These are phyloP conservation scores for Suillus weaverae DNA, from an alignment of 768 basidiomycete genomes.

Conservation along the genomic window DNA sequence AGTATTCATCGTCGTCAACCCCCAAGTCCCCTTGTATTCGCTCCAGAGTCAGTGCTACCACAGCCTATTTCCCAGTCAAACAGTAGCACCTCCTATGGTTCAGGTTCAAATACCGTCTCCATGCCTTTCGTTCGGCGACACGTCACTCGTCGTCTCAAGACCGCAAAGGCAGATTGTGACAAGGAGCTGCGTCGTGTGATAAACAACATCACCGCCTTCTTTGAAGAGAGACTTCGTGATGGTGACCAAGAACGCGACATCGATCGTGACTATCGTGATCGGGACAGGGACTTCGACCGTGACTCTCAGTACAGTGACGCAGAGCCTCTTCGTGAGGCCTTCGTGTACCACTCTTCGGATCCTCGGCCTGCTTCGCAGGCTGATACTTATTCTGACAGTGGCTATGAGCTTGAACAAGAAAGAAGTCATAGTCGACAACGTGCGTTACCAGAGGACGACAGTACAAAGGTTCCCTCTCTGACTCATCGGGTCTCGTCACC, in stretches of 20 bases:
- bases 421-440: constrained; percentile 71
- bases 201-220: constrained; percentile 90
- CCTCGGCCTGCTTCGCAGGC: constrained; percentile 55
- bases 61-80: constrained; percentile 46
- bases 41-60: constrained; percentile 63
- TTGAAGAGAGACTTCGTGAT: constrained; percentile 86
- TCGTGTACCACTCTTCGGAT: constrained; percentile 58
- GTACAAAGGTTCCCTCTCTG: constrained; percentile 40
- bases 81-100: constrained; percentile 38
- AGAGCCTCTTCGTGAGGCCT: constrained; percentile 61
- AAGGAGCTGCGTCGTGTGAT: constrained; percentile 93
- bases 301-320: constrained; percentile 58
- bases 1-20: constrained; percentile 48
- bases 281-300: constrained; percentile 50
- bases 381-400: constrained; percentile 81
- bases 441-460: constrained; percentile 58
- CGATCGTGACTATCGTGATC: constrained; percentile 54
- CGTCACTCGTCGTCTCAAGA: constrained; percentile 89
- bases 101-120: constrained; percentile 74
- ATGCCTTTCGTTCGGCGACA: constrained; percentile 94
- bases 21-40: constrained; percentile 81
- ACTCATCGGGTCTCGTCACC: constrained; percentile 57
- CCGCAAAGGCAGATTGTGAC: constrained; percentile 95
- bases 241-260: constrained; percentile 63
- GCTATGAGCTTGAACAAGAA: constrained; percentile 72